Evolutionary conservation across 805 yeast species (phyloP).

Genomic region (Metschnikowia chrysomelidarum): DNA sequence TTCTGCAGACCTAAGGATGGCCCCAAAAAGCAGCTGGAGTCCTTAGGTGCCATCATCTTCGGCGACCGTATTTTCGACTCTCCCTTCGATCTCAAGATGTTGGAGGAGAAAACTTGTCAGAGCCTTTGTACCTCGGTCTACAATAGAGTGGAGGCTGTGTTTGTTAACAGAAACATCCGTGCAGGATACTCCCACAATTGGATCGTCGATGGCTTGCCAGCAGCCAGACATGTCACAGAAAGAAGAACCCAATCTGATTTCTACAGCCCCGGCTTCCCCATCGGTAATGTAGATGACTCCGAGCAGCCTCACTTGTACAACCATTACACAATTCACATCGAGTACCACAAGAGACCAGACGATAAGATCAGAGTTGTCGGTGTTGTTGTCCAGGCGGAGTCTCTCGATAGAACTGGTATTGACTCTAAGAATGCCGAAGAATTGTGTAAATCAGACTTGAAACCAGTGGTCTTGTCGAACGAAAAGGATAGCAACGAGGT

Average conservation of each 20-base stretch:
- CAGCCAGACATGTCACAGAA: constrained; percentile 64
- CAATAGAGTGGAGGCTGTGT: constrained; percentile 63
- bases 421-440: constrained; percentile 24
- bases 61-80: constrained; percentile 96
- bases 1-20: constrained; percentile 78
- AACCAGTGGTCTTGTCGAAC: constrained; percentile 49
- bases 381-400: constrained; percentile 69
- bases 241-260: constrained; percentile 56
- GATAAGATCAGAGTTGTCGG: constrained; percentile 87
- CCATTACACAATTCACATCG: constrained; percentile 76
- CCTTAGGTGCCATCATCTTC: constrained; percentile 87
- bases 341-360: constrained; percentile 74
- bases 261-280: constrained; percentile 77
- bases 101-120: constrained; percentile 66
- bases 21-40: constrained; percentile 72
- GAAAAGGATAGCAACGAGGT: constrained; percentile 52
- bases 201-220: constrained; percentile 94
- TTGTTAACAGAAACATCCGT: constrained; percentile 74
- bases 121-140: constrained; percentile 62
- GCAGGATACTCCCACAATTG: constrained; percentile 88
- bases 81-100: constrained; percentile 80
- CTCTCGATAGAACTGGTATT: constrained; percentile 40
- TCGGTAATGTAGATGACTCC: constrained; percentile 65
- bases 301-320: constrained; percentile 65
- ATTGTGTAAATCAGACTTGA: constrained; percentile 30